Conservation (phyloP, 2,329 filamentous ascomycete genomes). For the Pezicula rhizophila region DNA sequence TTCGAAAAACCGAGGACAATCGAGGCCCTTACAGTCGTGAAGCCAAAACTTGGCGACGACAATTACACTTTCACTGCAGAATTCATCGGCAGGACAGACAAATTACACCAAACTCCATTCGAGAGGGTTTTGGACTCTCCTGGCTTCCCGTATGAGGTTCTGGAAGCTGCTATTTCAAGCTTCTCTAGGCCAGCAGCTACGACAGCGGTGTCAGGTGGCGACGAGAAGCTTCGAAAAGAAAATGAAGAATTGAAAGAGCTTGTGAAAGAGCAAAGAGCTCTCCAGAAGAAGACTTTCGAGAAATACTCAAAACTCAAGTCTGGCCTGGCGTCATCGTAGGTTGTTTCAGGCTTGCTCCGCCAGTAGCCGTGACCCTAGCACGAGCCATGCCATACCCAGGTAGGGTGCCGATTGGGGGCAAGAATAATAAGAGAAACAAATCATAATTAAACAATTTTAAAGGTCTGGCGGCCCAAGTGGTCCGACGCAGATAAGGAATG, state of each 20-base stretch:
- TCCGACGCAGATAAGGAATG: not conserved
- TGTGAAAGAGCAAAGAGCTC: conserved; percentile 36
- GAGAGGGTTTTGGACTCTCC: conserved; percentile 13
- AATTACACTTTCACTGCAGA: conserved; percentile 63
- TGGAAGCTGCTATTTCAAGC: conserved; percentile 45
- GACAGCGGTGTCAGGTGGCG: conserved; percentile 29
- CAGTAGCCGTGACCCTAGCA: not conserved
- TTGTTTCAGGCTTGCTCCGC: not conserved
- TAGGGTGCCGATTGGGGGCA: not conserved
- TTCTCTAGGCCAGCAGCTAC: conserved; percentile 28
- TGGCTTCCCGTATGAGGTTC: conserved; percentile 28
- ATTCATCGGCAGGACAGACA: conserved; percentile 36
- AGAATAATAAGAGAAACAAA: not conserved
- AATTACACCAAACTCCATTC: conserved; percentile 9
- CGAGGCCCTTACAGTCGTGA: conserved; percentile 60
- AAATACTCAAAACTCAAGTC: conserved; percentile 25
- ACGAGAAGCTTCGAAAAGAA: conserved; percentile 30
- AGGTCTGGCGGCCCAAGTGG: not conserved
- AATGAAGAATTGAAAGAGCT: conserved; percentile 40
- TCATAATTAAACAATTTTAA: not conserved
- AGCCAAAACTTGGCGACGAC: conserved; percentile 66
- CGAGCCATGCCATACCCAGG: not conserved
- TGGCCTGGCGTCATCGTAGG: conserved; percentile 10
- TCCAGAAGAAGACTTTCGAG: conserved; percentile 35
- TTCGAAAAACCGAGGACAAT: conserved; percentile 37